Evolutionary conservation across 768 basidiomycete genomes (phyloP).

Genomic region (Tephrocybe sp.): DNA sequence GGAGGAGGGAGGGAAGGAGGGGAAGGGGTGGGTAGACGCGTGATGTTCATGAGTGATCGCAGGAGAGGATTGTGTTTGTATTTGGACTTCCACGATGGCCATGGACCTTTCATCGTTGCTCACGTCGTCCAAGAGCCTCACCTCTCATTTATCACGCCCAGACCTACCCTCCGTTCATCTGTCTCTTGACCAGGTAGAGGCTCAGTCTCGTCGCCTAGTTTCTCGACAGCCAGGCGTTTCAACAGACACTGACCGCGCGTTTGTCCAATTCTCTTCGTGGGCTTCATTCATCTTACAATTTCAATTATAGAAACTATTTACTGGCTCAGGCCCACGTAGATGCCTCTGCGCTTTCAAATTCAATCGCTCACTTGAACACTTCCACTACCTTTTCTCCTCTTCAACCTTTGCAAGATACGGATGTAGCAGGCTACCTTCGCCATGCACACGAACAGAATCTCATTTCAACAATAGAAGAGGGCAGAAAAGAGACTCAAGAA

Average conservation of each 20-base stretch:
- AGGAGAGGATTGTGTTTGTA: neutral
- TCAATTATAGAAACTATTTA: slow-evolving; percentile 68
- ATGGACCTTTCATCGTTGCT: slow-evolving; percentile 70
- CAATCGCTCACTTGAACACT: slow-evolving; percentile 82
- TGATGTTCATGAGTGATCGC: slow-evolving; percentile 10
- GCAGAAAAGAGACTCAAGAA: slow-evolving; percentile 77
- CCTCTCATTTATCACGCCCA: slow-evolving; percentile 70
- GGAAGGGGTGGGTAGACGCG: slow-evolving; percentile 14
- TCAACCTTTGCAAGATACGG: slow-evolving; percentile 92
- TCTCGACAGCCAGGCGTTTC: slow-evolving; percentile 64
- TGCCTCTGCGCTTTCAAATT: slow-evolving; percentile 78
- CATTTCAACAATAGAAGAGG: slow-evolving; percentile 91
- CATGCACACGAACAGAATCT: slow-evolving; percentile 94
- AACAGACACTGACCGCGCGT: slow-evolving; percentile 74
- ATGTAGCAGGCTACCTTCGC: slow-evolving; percentile 91
- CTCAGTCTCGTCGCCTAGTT: slow-evolving; percentile 83
- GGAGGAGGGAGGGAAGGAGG: slow-evolving; percentile 20
- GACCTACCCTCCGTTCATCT: slow-evolving; percentile 88
- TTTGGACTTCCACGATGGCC: slow-evolving; percentile 20
- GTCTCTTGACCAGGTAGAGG: slow-evolving; percentile 93
- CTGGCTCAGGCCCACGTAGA: slow-evolving; percentile 94
- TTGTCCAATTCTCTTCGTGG: slow-evolving; percentile 23
- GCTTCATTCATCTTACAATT: slow-evolving; percentile 4
- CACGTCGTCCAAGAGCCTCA: slow-evolving; percentile 69
- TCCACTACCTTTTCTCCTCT: slow-evolving; percentile 82